Evolutionary conservation across 495 filamentous ascomycete species (phyloP).

Genomic region (Hypoxylon fuscum): DNA sequence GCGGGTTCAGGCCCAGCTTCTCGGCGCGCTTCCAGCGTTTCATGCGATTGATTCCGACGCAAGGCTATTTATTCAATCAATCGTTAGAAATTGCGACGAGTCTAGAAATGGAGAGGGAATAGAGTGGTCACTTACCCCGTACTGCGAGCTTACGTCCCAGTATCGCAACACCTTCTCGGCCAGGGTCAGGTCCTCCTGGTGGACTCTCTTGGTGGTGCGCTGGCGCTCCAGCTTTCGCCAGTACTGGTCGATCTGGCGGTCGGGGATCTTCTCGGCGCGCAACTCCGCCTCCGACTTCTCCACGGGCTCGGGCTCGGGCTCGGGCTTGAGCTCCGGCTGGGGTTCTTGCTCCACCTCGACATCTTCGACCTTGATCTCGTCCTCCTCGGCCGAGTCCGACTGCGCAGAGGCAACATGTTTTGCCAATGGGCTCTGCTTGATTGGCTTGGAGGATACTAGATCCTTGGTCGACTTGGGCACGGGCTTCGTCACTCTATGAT

Average conservation of each 20-base stretch:
- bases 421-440: slow-evolving; percentile 35
- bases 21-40: slow-evolving; percentile 92
- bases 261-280: slow-evolving; percentile 66
- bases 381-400: slow-evolving; percentile 19
- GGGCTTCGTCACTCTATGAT: slow-evolving; percentile 77
- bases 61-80: slow-evolving; percentile 65
- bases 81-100: slow-evolving; percentile 20
- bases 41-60: slow-evolving; percentile 81
- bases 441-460: slow-evolving; percentile 57
- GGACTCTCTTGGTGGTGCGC: slow-evolving; percentile 63
- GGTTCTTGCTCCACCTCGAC: slow-evolving; percentile 43
- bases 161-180: slow-evolving; percentile 87
- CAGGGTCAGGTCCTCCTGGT: slow-evolving; percentile 74
- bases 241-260: slow-evolving; percentile 72
- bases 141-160: slow-evolving; percentile 88
- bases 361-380: slow-evolving; percentile 22
- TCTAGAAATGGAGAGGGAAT: neutral
- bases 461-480: slow-evolving; percentile 63
- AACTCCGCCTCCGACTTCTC: slow-evolving; percentile 60
- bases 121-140: slow-evolving; percentile 72
- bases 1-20: slow-evolving; percentile 79
- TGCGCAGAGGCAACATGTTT: slow-evolving; percentile 35
- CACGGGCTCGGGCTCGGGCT: slow-evolving; percentile 22
- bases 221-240: slow-evolving; percentile 73
- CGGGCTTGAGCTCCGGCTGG: slow-evolving; percentile 33